Conservation (phyloP, 768 basidiomycete species). For the Naganishia friedmannii region DNA sequence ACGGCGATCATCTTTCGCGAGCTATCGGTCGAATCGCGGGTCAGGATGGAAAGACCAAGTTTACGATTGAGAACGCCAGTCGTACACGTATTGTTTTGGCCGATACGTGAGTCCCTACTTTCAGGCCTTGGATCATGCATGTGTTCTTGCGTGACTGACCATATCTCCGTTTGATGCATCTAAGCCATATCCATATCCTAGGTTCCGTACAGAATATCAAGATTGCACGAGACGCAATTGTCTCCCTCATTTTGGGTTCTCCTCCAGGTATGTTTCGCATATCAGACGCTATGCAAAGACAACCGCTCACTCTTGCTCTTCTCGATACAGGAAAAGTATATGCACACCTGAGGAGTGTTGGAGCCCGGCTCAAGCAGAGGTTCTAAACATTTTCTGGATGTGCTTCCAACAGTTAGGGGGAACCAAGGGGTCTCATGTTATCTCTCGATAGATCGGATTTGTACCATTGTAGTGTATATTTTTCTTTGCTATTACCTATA, state of each 20-base stretch:
- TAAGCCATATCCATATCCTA: constrained; percentile 94
- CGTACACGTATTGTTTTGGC: constrained; percentile 97
- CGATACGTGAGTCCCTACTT: constrained; percentile 69
- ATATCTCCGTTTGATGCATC: background rate
- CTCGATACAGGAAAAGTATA: constrained; percentile 56
- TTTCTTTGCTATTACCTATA: background rate
- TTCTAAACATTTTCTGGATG: constrained; percentile 55
- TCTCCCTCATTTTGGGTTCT: constrained; percentile 88
- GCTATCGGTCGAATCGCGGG: constrained; percentile 99
- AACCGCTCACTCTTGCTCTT: constrained; percentile 17
- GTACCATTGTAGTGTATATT: constrained; percentile 12
- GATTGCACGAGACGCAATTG: constrained; percentile 91
- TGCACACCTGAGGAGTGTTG: constrained; percentile 83
- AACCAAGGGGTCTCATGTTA: constrained; percentile 4
- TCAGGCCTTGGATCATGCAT: background rate
- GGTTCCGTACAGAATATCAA: constrained; percentile 99
- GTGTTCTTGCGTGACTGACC: background rate
- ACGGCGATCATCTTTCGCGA: constrained; percentile 96
- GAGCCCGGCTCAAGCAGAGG: constrained; percentile 88
- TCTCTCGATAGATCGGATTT: background rate
- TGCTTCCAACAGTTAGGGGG: background rate
- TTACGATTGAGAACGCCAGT: constrained; percentile 95
- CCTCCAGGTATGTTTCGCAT: constrained; percentile 71
- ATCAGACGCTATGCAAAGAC: background rate
- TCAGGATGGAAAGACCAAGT: constrained; percentile 97